phyloP scores from a whole-genome alignment of 1,139 yeast species.

The Suhomyces anneliseae region DNA sequence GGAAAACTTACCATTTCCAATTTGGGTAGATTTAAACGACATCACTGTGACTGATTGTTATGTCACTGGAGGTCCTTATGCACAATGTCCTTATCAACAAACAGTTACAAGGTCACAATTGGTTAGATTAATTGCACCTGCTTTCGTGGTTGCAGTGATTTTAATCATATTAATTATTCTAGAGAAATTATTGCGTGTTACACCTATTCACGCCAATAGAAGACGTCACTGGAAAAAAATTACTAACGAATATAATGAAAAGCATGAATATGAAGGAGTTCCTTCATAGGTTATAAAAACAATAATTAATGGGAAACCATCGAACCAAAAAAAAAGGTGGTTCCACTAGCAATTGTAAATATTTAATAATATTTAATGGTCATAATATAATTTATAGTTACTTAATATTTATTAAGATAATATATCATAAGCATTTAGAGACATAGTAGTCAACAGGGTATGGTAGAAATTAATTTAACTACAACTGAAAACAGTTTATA shows the following conservation, averaged over 20 bases:
- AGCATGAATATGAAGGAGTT: constrained; percentile 46
- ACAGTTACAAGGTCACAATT: constrained; percentile 57
- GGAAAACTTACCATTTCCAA: constrained; percentile 27
- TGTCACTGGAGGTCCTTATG: constrained; percentile 81
- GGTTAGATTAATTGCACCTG: constrained; percentile 65
- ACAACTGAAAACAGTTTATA: no score
- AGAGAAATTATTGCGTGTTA: constrained; percentile 33
- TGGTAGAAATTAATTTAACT: no score
- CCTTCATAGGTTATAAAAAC: constrained; percentile 28
- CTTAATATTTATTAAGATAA: no score
- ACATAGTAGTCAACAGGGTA: no score
- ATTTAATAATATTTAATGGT: no score
- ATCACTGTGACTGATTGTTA: constrained; percentile 74
- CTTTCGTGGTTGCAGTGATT: constrained; percentile 55
- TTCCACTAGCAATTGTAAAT: no score
- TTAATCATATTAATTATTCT: constrained; percentile 22
- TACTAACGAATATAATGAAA: constrained; percentile 37
- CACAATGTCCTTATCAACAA: constrained; percentile 74
- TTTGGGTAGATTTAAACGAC: constrained; percentile 88
- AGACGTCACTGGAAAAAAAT: constrained; percentile 42
- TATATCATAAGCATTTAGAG: no score
- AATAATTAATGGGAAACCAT: not conserved
- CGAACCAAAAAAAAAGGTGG: not conserved
- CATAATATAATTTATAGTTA: no score
- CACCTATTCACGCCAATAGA: constrained; percentile 44